Conservation (phyloP, 2,329 filamentous ascomycete species). For the Claviceps pazoutovae region DNA sequence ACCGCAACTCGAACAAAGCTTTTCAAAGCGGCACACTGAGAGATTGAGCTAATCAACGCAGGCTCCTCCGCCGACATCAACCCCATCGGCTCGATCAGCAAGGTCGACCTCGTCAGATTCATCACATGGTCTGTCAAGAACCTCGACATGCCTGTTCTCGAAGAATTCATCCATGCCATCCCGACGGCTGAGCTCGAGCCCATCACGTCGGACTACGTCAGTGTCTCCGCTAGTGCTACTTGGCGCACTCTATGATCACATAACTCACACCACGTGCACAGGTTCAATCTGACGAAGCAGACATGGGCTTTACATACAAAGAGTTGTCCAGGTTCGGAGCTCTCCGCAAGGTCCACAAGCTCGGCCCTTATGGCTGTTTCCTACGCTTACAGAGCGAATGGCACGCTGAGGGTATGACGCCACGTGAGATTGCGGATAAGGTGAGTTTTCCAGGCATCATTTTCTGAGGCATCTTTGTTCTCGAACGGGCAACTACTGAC, state of each 20-base stretch:
- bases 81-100: conserved; percentile 21
- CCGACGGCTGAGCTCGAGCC: conserved; percentile 39
- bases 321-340: conserved; percentile 26
- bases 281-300: conserved; percentile 24
- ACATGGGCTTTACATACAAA: conserved; percentile 30
- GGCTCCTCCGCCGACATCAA: conserved; percentile 27
- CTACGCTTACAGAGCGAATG: conserved; percentile 27
- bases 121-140: conserved; percentile 40
- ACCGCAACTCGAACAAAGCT: neutral
- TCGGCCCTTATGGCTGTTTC: conserved; percentile 27
- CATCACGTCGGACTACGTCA: conserved; percentile 20
- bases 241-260: conserved; percentile 7
- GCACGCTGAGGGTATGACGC: conserved; percentile 8
- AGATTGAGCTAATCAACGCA: neutral
- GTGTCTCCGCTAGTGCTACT: neutral
- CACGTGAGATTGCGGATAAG: conserved; percentile 16
- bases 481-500: neutral
- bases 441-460: conserved; percentile 6
- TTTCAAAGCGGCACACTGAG: neutral
- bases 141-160: conserved; percentile 47
- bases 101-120: conserved; percentile 53
- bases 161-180: conserved; percentile 45
- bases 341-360: conserved; percentile 27
- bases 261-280: neutral
- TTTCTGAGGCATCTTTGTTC: neutral